Base-by-base conservation (phyloP, 768 basidiomycete species). In the Trametes sanguinea region DNA sequence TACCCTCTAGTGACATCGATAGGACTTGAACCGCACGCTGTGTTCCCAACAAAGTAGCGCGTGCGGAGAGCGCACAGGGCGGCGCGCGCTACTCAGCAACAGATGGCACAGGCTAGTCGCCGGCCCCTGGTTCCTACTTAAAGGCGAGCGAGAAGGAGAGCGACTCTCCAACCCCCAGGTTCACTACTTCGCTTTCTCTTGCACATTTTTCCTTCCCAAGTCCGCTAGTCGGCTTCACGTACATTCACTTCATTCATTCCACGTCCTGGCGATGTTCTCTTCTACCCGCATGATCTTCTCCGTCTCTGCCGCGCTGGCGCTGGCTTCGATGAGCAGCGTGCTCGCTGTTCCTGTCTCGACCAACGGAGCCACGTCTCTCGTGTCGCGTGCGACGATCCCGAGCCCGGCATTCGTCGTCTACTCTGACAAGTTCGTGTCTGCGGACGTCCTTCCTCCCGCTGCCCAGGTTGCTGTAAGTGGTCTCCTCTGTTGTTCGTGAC, bases 371-470 rank as follows among this genome's bases (percentile, higher is more conserved):
- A 16, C 10, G 27, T 50, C 27, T 35, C 56, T 27, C 2, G 37
- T 39, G 56, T 45, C 42, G 40, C 48, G 48, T 33, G 42, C 51
- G 30, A 39, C 50, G 6, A 51, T 33, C 7, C 61, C 61, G 22
- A 62, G 61, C 27, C 61, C 61, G 32, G 54, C 55, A 29, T 62
- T 62, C 51, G 61, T 62, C 43, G 22, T 62, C 54, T 62, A 62
- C 61, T 52, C 61, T 22, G 50, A 51, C 40, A 51, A 40, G n/a
- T 63, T 63, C 39, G 46, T 63, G 44, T 44, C 54, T 43, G 62
- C 56, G 39, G 54, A 62, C 22, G 45, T 63, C 29, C 62, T 63
- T n/a, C 62, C 62, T 11, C 56, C 62, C 2, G 62, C 57, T 10
- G n/a, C 51, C n/a, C 37, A 53, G n/a, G 37, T 63, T 13, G 62